Percentiles rank a stretch among this genome's conserved stretches.
Conservation (phyloP, 305 asterid species). For the Plantago lanceolata region DNA sequence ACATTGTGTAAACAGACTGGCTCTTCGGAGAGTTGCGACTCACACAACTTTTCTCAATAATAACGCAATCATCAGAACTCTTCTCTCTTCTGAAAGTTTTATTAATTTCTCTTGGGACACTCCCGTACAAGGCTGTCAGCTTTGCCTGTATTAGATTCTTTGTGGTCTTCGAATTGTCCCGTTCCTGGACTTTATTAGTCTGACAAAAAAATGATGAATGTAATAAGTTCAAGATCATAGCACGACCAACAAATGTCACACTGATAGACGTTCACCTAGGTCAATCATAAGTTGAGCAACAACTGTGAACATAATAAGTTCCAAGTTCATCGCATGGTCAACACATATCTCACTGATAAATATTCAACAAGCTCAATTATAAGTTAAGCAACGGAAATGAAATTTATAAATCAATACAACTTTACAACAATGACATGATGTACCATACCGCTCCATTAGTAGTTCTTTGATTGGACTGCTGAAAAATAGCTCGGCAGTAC, state of each 20-base stretch:
- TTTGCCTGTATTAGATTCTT: conserved; percentile 55
- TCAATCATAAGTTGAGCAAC: neutral
- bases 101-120: conserved; percentile 38
- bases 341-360: conserved; percentile 9
- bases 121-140: conserved; percentile 55
- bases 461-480: conserved; percentile 37
- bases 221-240: conserved; percentile 19
- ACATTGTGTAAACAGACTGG: conserved; percentile 26
- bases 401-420: conserved; percentile 7
- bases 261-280: neutral
- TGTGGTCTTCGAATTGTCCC: conserved; percentile 33
- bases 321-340: conserved; percentile 15
- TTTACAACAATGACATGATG: conserved; percentile 8
- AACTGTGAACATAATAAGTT: conserved; percentile 20
- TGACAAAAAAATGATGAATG: conserved; percentile 29
- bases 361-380: conserved; percentile 14
- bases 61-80: conserved; percentile 43
- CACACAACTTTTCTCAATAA: conserved; percentile 34
- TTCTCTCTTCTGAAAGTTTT: conserved; percentile 33
- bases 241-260: conserved; percentile 9
- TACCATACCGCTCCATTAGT: conserved; percentile 41
- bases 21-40: conserved; percentile 31
- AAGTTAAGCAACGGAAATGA: conserved; percentile 9
- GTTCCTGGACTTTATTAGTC: conserved; percentile 45
- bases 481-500: conserved; percentile 51